Base-by-base conservation (phyloP, 176 grass and related monocot genomes). In the Lolium rigidum region DNA sequence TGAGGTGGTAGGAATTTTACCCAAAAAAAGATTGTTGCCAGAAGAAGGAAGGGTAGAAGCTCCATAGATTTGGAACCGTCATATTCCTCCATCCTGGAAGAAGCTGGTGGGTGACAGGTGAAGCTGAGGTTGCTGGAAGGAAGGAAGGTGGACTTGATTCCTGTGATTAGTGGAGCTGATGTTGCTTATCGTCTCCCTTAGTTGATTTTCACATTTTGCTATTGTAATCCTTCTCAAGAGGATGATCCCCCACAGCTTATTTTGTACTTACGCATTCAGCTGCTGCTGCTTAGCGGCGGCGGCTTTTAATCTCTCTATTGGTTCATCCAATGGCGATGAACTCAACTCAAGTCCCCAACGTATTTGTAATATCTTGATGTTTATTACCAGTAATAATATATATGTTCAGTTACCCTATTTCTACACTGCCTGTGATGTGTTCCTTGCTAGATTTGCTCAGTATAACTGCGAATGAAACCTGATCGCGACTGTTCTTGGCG, bases 181-280 rank as follows among this genome's bases (percentile, higher is more conserved):
- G 57, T 21, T 80, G 1, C 49, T 52, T 2, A 41, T 44, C 68
- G 73, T 83, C 86, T 57, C 66, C 64, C 12, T 56, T 39, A 49
- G 80, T 87, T 68, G 81, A 88, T 65, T 91, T 76, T 47, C 66
- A 56, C 61, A 91, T 91, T 91, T 87, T 84, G 89, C 83, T 79
- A 74, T 87, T 51, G 89, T 90, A 86, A 83, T 87, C 49, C 48
- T 46, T 74, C 6, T 39, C n/a, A n/a, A 83, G 59, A 35, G 31
- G 31, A 35, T 35, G 20, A 70, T 39, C 38, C 76, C 65, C 80
- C 46, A 80, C 89, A 91, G 49, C 89, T 57, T 85, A 88, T 88
- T 84, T 91, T 85, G 89, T 84, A 59, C 20, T 20, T 48, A 48
- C 28, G 31, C 3, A 35, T 35, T 10, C 38, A 70, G 7, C 46